Percentiles rank a stretch among this genome's conserved stretches.
These are phyloP conservation scores for Ramalina peruviana DNA, from an alignment of 495 filamentous ascomycete species.

Conservation along the genomic window DNA sequence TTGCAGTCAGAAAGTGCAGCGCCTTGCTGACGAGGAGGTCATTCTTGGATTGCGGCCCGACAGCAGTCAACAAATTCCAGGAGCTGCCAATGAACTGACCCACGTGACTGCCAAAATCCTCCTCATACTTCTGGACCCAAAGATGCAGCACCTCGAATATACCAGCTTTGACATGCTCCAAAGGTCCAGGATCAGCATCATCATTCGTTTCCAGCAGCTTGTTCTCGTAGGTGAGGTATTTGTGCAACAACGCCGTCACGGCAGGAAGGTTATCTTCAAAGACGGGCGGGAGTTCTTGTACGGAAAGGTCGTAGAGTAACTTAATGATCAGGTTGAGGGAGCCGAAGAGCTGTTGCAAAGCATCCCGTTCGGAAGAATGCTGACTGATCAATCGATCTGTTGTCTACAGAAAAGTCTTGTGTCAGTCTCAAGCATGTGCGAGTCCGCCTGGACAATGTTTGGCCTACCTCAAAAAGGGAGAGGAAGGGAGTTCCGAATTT, in stretches of 20 bases:
- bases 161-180: conserved; percentile 78
- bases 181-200: conserved; percentile 67
- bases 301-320: conserved; percentile 88
- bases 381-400: conserved; percentile 65
- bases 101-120: conserved; percentile 69
- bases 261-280: conserved; percentile 74
- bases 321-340: conserved; percentile 79
- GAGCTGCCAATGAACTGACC: conserved; percentile 72
- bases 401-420: conserved; percentile 28
- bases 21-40: conserved; percentile 93
- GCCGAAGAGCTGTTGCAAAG: conserved; percentile 58
- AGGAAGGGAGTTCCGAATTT: conserved; percentile 76
- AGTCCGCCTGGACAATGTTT: not conserved
- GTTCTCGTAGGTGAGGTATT: conserved; percentile 86
- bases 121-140: conserved; percentile 85
- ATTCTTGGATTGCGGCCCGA: conserved; percentile 79
- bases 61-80: conserved; percentile 78
- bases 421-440: not conserved
- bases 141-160: conserved; percentile 82
- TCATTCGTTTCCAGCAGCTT: conserved; percentile 65
- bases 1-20: conserved; percentile 82
- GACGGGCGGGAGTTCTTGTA: conserved; percentile 85
- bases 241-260: conserved; percentile 69
- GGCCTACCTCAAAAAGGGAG: conserved; percentile 52
- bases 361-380: conserved; percentile 57